These are phyloP conservation scores for Camellia lanceoleosa DNA, from an alignment of 148 eudicot genomes.

Conservation along the genomic window DNA sequence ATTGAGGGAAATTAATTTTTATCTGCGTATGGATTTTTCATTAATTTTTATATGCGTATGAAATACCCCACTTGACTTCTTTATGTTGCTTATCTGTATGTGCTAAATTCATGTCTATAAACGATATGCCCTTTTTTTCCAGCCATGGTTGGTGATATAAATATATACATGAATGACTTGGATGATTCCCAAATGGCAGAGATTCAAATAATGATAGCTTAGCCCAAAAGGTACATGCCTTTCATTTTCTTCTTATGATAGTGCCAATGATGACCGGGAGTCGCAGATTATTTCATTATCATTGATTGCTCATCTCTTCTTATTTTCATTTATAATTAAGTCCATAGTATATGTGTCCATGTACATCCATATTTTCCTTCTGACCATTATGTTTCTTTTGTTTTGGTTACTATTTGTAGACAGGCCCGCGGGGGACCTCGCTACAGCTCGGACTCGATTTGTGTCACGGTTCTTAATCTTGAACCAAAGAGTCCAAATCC, in stretches of 20 bases:
- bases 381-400: not conserved
- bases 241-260: not conserved
- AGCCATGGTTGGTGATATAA: slow-evolving; percentile 85
- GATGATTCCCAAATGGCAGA: slow-evolving; percentile 75
- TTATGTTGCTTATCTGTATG: not conserved
- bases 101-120: slow-evolving; percentile 3
- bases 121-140: slow-evolving; percentile 2
- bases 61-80: not conserved
- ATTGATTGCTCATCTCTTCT: not conserved
- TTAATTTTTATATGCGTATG: not conserved
- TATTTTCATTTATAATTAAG: not conserved
- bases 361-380: not conserved
- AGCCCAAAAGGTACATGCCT: slow-evolving; percentile 49
- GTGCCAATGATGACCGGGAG: not conserved
- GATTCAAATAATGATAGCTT: slow-evolving; percentile 94
- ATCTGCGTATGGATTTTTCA: not conserved
- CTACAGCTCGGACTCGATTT: no score
- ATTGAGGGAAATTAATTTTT: not conserved
- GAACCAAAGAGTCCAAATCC: no score
- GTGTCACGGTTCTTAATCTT: no score
- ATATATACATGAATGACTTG: slow-evolving; percentile 87
- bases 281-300: not conserved
- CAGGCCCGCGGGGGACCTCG: no score
- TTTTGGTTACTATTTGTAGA: not conserved
- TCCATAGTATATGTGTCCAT: not conserved